Evolutionary conservation across 148 eudicot species (phyloP), one percentile per base, ranked within the genome.

Genomic region (Cornus florida): DNA sequence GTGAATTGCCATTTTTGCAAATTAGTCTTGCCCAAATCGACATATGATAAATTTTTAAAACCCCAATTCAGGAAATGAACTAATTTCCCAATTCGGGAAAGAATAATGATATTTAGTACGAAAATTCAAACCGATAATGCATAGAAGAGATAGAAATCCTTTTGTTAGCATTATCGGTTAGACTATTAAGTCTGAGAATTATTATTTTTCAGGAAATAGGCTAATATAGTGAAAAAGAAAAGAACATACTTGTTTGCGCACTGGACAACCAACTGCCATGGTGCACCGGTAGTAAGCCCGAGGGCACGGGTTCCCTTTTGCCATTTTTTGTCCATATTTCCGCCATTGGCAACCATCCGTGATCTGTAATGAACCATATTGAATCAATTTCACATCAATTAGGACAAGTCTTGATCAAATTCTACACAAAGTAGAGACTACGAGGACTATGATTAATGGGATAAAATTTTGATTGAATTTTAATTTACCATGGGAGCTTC

Each of bases 261-360:
- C 97, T 0, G 97, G 97, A 65, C 97, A 93, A 39, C 93, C 93
- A 72, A 85, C 91, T 1, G 97, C 95, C 95, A 93, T 91, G 12
- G 97, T 93, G 81, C 97, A 92, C 5, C 92, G 78, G 62, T 87
- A 89, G 71, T 89, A 89, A 43, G 92, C 92, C 53, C 92, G 82
- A 17, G 92, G 92, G 53, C 92, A 89, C 14, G 92, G 92, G 62
- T 89, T 89, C 19, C 92, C 92, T 60, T 89, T 89, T 0, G 92
- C 92, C 90, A 89, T 89, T 60, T 89, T 89, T 68, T 89, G 92
- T 13, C 92, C 92, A 62, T 89, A 89, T 72, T 89, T 89, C 10
- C 92, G 76, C 92, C 92, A 89, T 81, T 89, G 92, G 33, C 92
- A 89, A 12, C 92, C 92, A 78, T 89, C 92, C 19, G 81, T 83